Conservation (phyloP, 2,329 filamentous ascomycete species). For the Diaporthe vexans region DNA sequence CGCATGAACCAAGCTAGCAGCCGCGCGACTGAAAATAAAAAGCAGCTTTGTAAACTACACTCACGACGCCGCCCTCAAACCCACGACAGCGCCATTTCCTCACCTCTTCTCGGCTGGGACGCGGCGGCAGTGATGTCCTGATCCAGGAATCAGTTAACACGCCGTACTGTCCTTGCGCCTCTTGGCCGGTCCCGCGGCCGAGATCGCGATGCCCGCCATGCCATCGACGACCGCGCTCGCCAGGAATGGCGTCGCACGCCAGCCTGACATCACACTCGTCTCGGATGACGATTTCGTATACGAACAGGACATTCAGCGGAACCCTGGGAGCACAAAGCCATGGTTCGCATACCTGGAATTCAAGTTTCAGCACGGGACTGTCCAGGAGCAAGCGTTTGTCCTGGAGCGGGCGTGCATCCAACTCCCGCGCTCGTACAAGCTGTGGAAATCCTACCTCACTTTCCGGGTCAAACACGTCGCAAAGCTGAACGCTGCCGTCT, state of each 20-base stretch:
- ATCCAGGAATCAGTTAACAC: slow-evolving; percentile 9
- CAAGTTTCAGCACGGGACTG: slow-evolving; percentile 87
- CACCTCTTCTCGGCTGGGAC: slow-evolving; percentile 27
- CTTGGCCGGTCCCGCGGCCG: slow-evolving; percentile 29
- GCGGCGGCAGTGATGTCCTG: slow-evolving; percentile 40
- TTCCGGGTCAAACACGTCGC: slow-evolving; percentile 86
- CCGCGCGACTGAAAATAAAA: slow-evolving; percentile 39
- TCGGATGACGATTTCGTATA: slow-evolving; percentile 92
- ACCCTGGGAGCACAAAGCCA: slow-evolving; percentile 87
- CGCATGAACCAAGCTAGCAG: slow-evolving; percentile 35
- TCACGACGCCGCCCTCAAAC: slow-evolving; percentile 24
- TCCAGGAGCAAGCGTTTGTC: slow-evolving; percentile 86
- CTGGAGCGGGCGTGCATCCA: slow-evolving; percentile 93
- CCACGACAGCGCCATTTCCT: slow-evolving; percentile 13
- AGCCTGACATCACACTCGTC: slow-evolving; percentile 41
- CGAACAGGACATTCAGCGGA: slow-evolving; percentile 94
- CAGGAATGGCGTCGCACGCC: slow-evolving; percentile 41
- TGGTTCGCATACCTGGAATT: slow-evolving; percentile 96
- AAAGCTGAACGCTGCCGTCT: slow-evolving; percentile 85
- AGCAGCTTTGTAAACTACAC: slow-evolving; percentile 24
- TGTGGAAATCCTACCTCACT: slow-evolving; percentile 97
- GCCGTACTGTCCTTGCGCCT: slow-evolving; percentile 17
- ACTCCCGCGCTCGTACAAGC: slow-evolving; percentile 94
- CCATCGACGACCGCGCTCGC: slow-evolving; percentile 37
- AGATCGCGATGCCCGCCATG: slow-evolving; percentile 40